phyloP scores from a whole-genome alignment of 306 rosid species.

The Acacia confusa region DNA sequence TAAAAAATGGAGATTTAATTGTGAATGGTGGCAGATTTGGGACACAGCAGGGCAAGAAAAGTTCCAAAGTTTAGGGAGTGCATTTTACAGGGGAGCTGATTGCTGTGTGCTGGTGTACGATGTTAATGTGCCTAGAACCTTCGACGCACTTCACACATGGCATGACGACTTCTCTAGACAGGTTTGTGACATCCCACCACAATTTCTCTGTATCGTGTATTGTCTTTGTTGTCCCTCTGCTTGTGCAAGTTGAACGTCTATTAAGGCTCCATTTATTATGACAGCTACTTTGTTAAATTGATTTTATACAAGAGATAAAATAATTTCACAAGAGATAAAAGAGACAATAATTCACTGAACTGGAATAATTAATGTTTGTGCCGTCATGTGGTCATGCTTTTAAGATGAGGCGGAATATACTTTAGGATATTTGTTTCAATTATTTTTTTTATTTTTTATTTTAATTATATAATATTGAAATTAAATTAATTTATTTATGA shows the following conservation, averaged over 20 bases:
- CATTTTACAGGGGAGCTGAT: constrained; percentile 92
- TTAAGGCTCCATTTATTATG: not conserved
- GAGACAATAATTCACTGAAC: not conserved
- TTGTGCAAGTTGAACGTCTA: too few species aligned
- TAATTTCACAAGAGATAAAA: not conserved
- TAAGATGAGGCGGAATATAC: not conserved
- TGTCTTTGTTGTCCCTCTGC: not conserved
- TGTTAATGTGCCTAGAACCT: constrained; percentile 62
- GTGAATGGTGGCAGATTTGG: constrained; percentile 60
- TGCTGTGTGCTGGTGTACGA: constrained; percentile 92
- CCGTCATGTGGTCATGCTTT: not conserved
- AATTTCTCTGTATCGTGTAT: not conserved
- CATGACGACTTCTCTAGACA: constrained; percentile 84
- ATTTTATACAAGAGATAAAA: not conserved
- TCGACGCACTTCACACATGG: constrained; percentile 79
- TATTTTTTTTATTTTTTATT: too few species aligned
- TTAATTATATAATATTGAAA: too few species aligned
- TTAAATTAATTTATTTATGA: too few species aligned
- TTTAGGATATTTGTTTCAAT: too few species aligned
- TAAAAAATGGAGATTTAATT: too few species aligned
- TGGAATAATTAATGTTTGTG: not conserved
- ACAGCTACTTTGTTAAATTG: not conserved
- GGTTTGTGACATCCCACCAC: constrained; percentile 40
- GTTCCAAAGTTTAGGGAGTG: constrained; percentile 83
- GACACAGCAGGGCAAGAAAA: constrained; percentile 97